phyloP scores from a whole-genome alignment of 2,329 filamentous ascomycete species.

The Aciculosporium take region DNA sequence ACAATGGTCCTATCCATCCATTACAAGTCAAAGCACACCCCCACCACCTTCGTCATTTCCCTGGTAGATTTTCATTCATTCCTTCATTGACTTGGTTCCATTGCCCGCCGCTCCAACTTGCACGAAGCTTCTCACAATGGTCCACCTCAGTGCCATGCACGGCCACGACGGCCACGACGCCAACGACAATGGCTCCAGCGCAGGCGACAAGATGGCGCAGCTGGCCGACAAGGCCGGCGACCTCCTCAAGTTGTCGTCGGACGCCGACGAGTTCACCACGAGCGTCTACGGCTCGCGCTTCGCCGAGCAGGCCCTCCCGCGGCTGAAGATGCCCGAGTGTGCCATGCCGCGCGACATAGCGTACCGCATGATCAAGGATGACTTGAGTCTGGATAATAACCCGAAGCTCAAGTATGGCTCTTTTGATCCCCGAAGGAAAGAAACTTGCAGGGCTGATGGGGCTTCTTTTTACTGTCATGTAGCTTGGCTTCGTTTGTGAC shows the following conservation, averaged over 20 bases:
- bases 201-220: slow-evolving; percentile 9
- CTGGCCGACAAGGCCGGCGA: slow-evolving; percentile 23
- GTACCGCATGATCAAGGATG: slow-evolving; percentile 96
- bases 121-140: no score
- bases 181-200: slow-evolving; percentile 1
- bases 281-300: slow-evolving; percentile 83
- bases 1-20: no score
- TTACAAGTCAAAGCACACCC: no score
- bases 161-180: neutral
- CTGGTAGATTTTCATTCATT: no score
- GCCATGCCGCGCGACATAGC: slow-evolving; percentile 88
- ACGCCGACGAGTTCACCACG: slow-evolving; percentile 49
- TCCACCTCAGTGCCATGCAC: slow-evolving; percentile 34
- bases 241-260: slow-evolving; percentile 32
- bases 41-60: no score
- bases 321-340: slow-evolving; percentile 70
- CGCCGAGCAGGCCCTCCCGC: slow-evolving; percentile 66
- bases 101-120: no score
- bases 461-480: slow-evolving; percentile 51
- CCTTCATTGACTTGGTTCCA: no score
- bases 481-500: slow-evolving; percentile 88
- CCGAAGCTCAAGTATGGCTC: slow-evolving; percentile 61
- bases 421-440: neutral
- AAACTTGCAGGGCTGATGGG: neutral
- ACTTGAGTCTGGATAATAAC: slow-evolving; percentile 80